Percentiles rank a stretch among this genome's conserved stretches.
These are phyloP conservation scores for Fusarium pseudocircinatum DNA, from an alignment of 2,329 filamentous ascomycete genomes.

Conservation along the genomic window DNA sequence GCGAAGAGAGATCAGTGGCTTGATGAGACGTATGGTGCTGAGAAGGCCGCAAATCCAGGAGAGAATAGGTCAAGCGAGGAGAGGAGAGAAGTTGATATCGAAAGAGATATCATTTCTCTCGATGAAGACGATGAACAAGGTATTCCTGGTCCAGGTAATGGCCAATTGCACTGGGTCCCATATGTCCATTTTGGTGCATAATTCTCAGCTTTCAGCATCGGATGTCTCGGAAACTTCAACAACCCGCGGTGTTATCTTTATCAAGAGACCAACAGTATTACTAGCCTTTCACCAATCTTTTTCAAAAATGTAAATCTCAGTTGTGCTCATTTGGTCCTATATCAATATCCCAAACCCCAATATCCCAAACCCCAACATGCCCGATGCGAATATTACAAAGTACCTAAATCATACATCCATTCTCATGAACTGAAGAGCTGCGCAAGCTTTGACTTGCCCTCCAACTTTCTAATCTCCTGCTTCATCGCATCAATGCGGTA, in stretches of 20 bases:
- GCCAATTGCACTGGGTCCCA: not conserved
- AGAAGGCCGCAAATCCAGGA: rapidly evolving
- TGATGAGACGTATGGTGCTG: not conserved
- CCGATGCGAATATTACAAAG: not conserved
- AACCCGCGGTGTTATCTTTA: rapidly evolving
- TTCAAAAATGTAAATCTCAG: rapidly evolving
- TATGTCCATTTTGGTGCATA: not conserved
- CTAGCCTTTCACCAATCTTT: rapidly evolving
- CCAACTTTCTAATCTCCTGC: not conserved
- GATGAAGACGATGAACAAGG: not conserved
- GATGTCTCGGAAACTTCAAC: not conserved
- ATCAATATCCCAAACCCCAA: rapidly evolving
- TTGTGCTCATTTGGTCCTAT: not conserved
- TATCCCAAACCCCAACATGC: not conserved
- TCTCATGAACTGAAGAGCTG: not conserved
- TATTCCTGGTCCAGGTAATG: rapidly evolving
- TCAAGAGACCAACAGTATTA: rapidly evolving
- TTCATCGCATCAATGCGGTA: constrained; percentile 6
- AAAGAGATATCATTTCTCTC: not conserved
- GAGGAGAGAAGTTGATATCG: rapidly evolving
- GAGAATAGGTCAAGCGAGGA: rapidly evolving
- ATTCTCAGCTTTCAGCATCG: rapidly evolving
- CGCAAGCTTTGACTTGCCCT: not conserved
- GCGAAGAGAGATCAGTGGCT: not conserved
- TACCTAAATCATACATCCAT: not conserved